Evolutionary conservation across 306 rosid species (phyloP).

Genomic region (Rosa multiflora): DNA sequence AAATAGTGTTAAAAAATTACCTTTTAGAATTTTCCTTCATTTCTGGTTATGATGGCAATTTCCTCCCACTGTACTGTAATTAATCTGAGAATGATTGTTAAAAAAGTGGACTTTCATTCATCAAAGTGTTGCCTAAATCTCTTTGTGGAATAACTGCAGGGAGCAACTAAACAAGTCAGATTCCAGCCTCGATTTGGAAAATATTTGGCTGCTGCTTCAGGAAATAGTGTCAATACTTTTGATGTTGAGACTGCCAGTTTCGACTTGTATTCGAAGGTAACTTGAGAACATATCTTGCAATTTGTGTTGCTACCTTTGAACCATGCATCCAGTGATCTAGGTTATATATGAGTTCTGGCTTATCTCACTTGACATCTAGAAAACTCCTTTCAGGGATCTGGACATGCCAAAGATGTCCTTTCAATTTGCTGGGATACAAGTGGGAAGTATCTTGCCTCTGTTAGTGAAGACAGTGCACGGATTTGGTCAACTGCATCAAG

Average conservation of each 20-base stretch:
- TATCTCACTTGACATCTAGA: slow-evolving; percentile 13
- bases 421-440: slow-evolving; percentile 60
- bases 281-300: background rate
- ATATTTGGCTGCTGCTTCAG: slow-evolving; percentile 46
- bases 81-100: background rate
- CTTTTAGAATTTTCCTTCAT: background rate
- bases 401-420: slow-evolving; percentile 49
- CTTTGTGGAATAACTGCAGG: slow-evolving; percentile 36
- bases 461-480: slow-evolving; percentile 58
- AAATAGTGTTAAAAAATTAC: background rate
- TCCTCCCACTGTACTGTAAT: background rate
- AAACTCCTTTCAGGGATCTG: slow-evolving; percentile 34
- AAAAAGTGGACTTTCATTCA: slow-evolving; percentile 16
- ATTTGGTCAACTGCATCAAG: slow-evolving; percentile 44
- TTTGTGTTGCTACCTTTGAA: background rate
- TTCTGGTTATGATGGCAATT: background rate
- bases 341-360: background rate
- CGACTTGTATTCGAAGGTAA: slow-evolving; percentile 35
- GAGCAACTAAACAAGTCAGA: slow-evolving; percentile 58
- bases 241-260: slow-evolving; percentile 40
- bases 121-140: background rate
- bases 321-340: background rate
- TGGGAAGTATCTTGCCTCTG: slow-evolving; percentile 57
- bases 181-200: slow-evolving; percentile 56
- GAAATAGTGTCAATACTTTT: slow-evolving; percentile 40